Conservation (phyloP, 2,329 filamentous ascomycete species). For the Colletotrichum orbiculare region DNA sequence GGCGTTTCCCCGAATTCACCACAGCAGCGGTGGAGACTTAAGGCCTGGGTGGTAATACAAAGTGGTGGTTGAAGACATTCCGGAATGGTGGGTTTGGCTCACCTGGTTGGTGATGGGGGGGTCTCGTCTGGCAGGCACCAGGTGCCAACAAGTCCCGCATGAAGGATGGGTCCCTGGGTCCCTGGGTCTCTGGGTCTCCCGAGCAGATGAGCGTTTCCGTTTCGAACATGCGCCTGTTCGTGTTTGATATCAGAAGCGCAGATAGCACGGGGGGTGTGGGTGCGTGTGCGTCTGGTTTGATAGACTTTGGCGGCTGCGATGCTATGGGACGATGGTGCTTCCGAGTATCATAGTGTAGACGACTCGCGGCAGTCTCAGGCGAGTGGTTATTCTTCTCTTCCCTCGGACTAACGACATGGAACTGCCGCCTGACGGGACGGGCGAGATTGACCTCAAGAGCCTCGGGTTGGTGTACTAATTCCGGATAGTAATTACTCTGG, state of each 20-base stretch:
- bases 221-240: constrained; percentile 2
- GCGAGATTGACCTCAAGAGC: constrained; percentile 8
- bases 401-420: constrained; percentile 9
- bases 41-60: no score
- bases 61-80: no score
- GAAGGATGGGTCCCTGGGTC: constrained; percentile 8
- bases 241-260: constrained; percentile 24
- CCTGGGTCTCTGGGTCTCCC: constrained; percentile 6
- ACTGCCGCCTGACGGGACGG: constrained; percentile 10
- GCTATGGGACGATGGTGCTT: constrained; percentile 13
- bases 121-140: constrained; percentile 1
- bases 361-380: constrained; percentile 27
- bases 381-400: constrained; percentile 1
- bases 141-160: constrained; percentile 10
- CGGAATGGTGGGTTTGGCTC: no score
- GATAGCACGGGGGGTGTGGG: neutral
- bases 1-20: constrained; percentile 29
- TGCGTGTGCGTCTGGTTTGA: no score
- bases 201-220: constrained; percentile 32
- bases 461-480: neutral
- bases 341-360: neutral
- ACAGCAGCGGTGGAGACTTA: constrained; percentile 9
- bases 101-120: neutral
- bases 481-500: no score
- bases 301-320: no score